Evolutionary conservation across 2,329 filamentous ascomycete species (phyloP), one percentile per base, ranked within the genome.

Genomic region (Clonostachys sp.): DNA sequence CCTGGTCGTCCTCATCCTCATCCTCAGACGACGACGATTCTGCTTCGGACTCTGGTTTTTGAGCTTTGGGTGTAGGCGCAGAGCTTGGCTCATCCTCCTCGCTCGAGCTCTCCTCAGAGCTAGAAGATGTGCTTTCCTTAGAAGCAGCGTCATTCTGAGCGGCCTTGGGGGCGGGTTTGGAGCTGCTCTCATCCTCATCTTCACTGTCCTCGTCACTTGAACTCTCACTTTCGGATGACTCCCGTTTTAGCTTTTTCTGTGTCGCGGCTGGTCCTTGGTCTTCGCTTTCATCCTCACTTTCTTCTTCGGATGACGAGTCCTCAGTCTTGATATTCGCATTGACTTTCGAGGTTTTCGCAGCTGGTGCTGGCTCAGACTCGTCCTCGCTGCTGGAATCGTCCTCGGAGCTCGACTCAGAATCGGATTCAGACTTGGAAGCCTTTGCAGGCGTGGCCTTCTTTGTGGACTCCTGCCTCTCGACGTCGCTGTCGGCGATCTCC

Each of bases 401-500:
- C 12, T 46, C 43, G 14, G 38, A 41, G 17, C 48, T 45, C 3
- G 42, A 45, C 30, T 44, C 47, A 14, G 47, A 46, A 16, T 44
- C 49, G 12, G 42, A 14, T 42, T 47, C 24, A 39, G 46, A 10
- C 43, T 49, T 45, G 47, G n/a, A 9, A 24, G 41, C 41, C 16
- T 42, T 14, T 24, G 16, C 34, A 16, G 34, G 34, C 16, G 34
- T 65, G 10, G 52, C 57, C 51, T 61, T 65, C 36, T 49, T 16
- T 24, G 40, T 45, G 14, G 42, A 9, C 40, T 34, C 36, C 13
- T n/a, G 34, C 30, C 63, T 63, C 50, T 70, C 68, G 55, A 54
- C 63, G 54, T 72, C 67, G 55, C 68, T 72, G 48, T 72, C 68
- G 56, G 67, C 66, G 49, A 72, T 70, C 51, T 71, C 68, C 18